A percentile compares a stretch with the other conserved stretches of the same genome.
phyloP scores from a whole-genome alignment of 768 basidiomycete species.

The Cystofilobasidium ferigula region DNA sequence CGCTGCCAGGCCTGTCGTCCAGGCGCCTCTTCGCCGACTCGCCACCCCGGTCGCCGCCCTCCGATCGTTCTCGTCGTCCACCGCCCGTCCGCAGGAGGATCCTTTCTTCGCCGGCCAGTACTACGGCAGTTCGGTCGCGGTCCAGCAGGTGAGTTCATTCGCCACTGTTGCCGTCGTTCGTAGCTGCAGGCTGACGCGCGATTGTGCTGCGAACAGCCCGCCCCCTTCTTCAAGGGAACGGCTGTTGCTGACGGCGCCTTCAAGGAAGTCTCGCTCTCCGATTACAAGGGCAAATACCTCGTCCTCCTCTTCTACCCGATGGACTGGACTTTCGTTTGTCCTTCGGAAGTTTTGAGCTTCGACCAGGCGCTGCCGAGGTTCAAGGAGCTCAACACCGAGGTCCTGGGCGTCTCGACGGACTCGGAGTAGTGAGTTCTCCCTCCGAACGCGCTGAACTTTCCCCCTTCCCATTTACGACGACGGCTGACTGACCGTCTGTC shows the following conservation, averaged over 20 bases:
- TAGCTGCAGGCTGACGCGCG: not conserved
- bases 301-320: slow-evolving; percentile 88
- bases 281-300: slow-evolving; percentile 49
- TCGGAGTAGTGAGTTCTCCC: slow-evolving; percentile 46
- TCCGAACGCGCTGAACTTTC: too few relatives aligned
- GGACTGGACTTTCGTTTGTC: slow-evolving; percentile 53
- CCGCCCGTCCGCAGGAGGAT: not conserved
- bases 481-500: slow-evolving; percentile 7
- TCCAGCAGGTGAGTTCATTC: not conserved
- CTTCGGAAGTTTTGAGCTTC: slow-evolving; percentile 90
- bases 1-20: not conserved
- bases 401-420: slow-evolving; percentile 81
- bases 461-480: too few relatives aligned
- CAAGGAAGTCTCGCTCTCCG: slow-evolving; percentile 57
- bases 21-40: not conserved
- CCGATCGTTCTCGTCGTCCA: not conserved
- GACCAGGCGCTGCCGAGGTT: slow-evolving; percentile 73
- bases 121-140: not conserved
- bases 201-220: not conserved
- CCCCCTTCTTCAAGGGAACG: slow-evolving; percentile 35
- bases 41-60: not conserved
- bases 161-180: too few relatives aligned
- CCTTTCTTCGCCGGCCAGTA: not conserved
- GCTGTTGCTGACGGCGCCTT: slow-evolving; percentile 68
- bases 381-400: slow-evolving; percentile 57